Conservation (phyloP, 2,329 filamentous ascomycete species). For the Atkinsonella hypoxylon region DNA sequence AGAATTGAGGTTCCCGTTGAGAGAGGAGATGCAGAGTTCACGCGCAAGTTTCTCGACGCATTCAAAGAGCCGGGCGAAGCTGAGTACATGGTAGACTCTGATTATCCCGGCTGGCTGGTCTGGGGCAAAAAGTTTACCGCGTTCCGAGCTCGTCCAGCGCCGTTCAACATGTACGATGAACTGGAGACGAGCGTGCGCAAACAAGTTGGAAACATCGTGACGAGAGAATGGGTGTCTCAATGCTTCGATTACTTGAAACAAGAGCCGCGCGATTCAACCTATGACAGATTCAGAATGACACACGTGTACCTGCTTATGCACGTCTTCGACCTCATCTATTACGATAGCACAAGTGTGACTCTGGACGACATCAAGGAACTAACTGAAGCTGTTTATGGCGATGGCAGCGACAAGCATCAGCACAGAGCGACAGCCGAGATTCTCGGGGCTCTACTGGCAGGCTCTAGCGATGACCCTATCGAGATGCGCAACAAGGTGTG, state of each 20-base stretch:
- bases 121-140: constrained; percentile 85
- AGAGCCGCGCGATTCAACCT: constrained; percentile 70
- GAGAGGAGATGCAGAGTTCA: constrained; percentile 67
- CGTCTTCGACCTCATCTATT: constrained; percentile 79
- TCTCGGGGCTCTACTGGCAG: constrained; percentile 70
- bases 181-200: constrained; percentile 61
- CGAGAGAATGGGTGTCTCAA: constrained; percentile 72
- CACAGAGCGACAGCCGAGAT: constrained; percentile 94
- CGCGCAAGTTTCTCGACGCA: constrained; percentile 60
- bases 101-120: constrained; percentile 91
- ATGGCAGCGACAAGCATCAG: constrained; percentile 95
- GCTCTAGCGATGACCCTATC: constrained; percentile 64
- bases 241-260: constrained; percentile 94
- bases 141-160: constrained; percentile 58
- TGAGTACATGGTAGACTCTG: constrained; percentile 82
- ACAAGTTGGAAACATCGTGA: constrained; percentile 70
- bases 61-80: constrained; percentile 59
- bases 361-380: constrained; percentile 84
- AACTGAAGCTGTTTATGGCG: constrained; percentile 65
- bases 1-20: constrained; percentile 63
- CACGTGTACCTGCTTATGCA: constrained; percentile 81
- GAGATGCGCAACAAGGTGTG: constrained; percentile 68
- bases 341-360: constrained; percentile 62
- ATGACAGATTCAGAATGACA: constrained; percentile 82
- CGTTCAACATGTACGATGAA: constrained; percentile 64